These are phyloP conservation scores for Saccharum spontaneum DNA, from an alignment of 176 grass and related monocot genomes.

Conservation along the genomic window DNA sequence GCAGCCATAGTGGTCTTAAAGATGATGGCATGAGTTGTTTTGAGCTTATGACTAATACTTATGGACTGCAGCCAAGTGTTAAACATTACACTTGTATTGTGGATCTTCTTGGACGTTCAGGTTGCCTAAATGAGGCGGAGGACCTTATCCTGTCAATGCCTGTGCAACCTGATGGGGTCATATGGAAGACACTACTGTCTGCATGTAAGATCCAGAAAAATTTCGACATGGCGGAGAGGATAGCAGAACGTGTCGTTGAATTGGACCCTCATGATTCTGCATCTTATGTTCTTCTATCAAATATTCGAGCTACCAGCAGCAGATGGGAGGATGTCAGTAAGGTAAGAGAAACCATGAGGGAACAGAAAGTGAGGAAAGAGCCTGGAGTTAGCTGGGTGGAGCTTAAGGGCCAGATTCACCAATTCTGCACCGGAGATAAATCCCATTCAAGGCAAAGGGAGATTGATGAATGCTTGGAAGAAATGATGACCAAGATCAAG, in stretches of 20 bases:
- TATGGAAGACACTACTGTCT: slow-evolving; percentile 80
- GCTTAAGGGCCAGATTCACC: slow-evolving; percentile 65
- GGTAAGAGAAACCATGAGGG: slow-evolving; percentile 50
- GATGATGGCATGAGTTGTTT: slow-evolving; percentile 51
- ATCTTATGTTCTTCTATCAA: slow-evolving; percentile 66
- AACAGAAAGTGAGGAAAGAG: slow-evolving; percentile 67
- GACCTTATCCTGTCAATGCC: slow-evolving; percentile 62
- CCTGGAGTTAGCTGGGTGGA: slow-evolving; percentile 79
- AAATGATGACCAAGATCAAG: slow-evolving; percentile 54
- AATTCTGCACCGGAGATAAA: slow-evolving; percentile 60
- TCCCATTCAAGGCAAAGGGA: slow-evolving; percentile 53
- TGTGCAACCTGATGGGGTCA: slow-evolving; percentile 49
- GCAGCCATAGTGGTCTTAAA: slow-evolving; percentile 77
- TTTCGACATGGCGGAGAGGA: slow-evolving; percentile 54
- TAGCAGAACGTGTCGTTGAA: slow-evolving; percentile 56
- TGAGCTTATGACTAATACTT: slow-evolving; percentile 57
- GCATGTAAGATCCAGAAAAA: slow-evolving; percentile 67
- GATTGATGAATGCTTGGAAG: slow-evolving; percentile 50
- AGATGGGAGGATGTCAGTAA: slow-evolving; percentile 61
- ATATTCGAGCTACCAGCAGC: slow-evolving; percentile 57
- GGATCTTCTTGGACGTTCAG: slow-evolving; percentile 69
- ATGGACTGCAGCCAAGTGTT: slow-evolving; percentile 49
- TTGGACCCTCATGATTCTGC: slow-evolving; percentile 68
- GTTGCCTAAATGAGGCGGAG: slow-evolving; percentile 54
- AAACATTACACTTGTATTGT: slow-evolving; percentile 70